A percentile compares a stretch with the other conserved stretches of the same genome.
Evolutionary conservation across 2,329 filamentous ascomycete genomes (phyloP).

Genomic region (Leptosphaerulina australis): DNA sequence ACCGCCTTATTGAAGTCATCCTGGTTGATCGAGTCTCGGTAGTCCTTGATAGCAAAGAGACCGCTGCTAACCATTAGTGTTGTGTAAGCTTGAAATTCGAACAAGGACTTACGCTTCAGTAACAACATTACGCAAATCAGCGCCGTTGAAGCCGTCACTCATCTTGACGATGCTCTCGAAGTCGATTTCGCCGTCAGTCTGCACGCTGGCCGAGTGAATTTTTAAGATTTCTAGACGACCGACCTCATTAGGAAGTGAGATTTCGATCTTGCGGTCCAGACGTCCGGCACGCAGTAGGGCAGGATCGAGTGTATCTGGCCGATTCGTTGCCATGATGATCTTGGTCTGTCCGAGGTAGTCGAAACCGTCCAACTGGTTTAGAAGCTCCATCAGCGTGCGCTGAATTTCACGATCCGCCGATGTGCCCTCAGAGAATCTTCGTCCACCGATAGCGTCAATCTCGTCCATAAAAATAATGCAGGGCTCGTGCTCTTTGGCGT

Average conservation of each 20-base stretch:
- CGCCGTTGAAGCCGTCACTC: conserved; percentile 97
- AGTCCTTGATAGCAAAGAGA: conserved; percentile 97
- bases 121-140: conserved; percentile 95
- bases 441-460: conserved; percentile 97
- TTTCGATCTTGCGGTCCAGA: conserved; percentile 97
- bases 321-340: conserved; percentile 99
- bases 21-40: conserved; percentile 93
- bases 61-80: no score
- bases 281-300: conserved; percentile 90
- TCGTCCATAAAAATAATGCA: conserved; percentile 99
- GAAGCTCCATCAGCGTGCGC: conserved; percentile 95
- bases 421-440: conserved; percentile 95
- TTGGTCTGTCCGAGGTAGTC: conserved; percentile 99
- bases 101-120: conserved; percentile 86
- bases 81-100: no score
- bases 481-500: conserved; percentile 98
- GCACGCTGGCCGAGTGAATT: conserved; percentile 88
- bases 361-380: conserved; percentile 98
- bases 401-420: conserved; percentile 98
- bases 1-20: conserved; percentile 99
- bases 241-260: conserved; percentile 94
- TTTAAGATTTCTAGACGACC: conserved; percentile 96
- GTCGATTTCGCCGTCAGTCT: conserved; percentile 92
- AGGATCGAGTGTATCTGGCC: conserved; percentile 93
- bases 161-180: conserved; percentile 99